Base-by-base conservation (phyloP, 2,329 filamentous ascomycete genomes). In the Akanthomyces uredinophilus region DNA sequence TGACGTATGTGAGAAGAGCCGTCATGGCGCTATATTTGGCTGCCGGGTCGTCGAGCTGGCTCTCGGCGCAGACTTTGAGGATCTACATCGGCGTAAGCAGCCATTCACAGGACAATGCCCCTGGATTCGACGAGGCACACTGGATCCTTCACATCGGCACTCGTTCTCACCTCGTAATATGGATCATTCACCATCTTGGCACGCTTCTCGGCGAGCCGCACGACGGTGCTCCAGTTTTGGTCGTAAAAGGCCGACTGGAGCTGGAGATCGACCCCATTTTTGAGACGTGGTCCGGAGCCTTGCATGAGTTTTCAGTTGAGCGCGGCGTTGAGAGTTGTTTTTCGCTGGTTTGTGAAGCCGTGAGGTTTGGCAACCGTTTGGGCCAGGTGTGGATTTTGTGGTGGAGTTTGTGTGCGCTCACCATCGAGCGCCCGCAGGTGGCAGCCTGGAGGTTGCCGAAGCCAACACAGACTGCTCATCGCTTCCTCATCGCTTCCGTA, bases 191-290 rank as follows among this genome's bases (percentile, higher is more conserved):
- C 76, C 1, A 75, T 71, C 66, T 78, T 79, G 62, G 75, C 74
- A 32, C 81, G 75, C 71, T 83, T 81, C 64, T 82, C 79, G 16
- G 83, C 83, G 16, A 85, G 74, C 32, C 79, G 81, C 29, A 79
- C 73, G 59, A 79, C 82, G 18, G 74, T 73, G 20, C 74, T 66
- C 83, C 83, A 87, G 70, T 82, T 83, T 57, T 79, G 75, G 60
- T 83, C 81, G 46, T 76, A 75, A 62, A 83, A 87, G 58, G 82
- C 82, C 16, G 78, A 76, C 72, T 84, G 80, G 11, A 87, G 75
- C 73, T 83, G 80, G 56, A 82, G 74, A 65, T 83, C 81, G 57
- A 83, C 79, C 64, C 77, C 80, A 68, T 77, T 79, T 66, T 78
- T 82, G 51, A 84, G 77, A 46, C 65, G 69, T 61, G 74, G 74